Percentiles rank a stretch among this genome's conserved stretches.
phyloP scores from a whole-genome alignment of 2,329 filamentous ascomycete species.

The Pyrenochaeta sp. region DNA sequence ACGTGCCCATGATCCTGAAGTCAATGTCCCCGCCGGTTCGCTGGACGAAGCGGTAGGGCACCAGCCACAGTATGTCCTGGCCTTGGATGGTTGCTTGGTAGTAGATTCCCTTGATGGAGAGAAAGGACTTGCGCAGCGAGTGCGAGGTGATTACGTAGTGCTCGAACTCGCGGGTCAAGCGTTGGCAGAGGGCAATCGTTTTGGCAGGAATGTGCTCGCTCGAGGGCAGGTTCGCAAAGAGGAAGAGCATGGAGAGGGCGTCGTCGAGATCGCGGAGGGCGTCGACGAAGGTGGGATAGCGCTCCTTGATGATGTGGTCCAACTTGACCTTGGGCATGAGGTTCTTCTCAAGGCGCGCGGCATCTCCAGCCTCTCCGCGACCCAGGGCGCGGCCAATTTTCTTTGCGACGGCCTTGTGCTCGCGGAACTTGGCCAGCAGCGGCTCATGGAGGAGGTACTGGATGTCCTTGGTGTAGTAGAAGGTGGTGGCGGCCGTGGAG shows the following conservation, averaged over 20 bases:
- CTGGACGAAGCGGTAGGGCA: slow-evolving; percentile 98
- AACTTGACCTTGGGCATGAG: slow-evolving; percentile 88
- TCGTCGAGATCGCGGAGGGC: slow-evolving; percentile 94
- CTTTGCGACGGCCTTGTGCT: slow-evolving; percentile 96
- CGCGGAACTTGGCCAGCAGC: slow-evolving; percentile 90
- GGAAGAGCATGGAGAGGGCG: slow-evolving; percentile 93
- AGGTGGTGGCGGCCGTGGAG: slow-evolving; percentile 88
- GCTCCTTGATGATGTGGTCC: slow-evolving; percentile 96
- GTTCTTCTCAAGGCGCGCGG: slow-evolving; percentile 87
- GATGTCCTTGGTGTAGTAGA: slow-evolving; percentile 92
- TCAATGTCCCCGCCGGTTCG: slow-evolving; percentile 92
- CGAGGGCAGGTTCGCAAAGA: slow-evolving; percentile 95
- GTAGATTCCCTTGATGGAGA: slow-evolving; percentile 99
- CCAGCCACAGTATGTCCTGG: slow-evolving; percentile 95
- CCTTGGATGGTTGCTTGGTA: slow-evolving; percentile 98
- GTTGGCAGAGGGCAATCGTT: slow-evolving; percentile 94
- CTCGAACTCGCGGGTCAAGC: slow-evolving; percentile 92
- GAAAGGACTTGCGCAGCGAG: slow-evolving; percentile 91
- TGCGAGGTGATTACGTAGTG: slow-evolving; percentile 95
- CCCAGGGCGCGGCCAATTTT: slow-evolving; percentile 95
- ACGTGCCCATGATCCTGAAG: slow-evolving; percentile 99
- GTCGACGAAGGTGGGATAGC: slow-evolving; percentile 96
- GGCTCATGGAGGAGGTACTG: slow-evolving; percentile 98
- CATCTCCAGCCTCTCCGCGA: slow-evolving; percentile 88
- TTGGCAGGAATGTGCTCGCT: slow-evolving; percentile 89